phyloP scores from a whole-genome alignment of 257 asterid species.

The Cruciata laevipes region DNA sequence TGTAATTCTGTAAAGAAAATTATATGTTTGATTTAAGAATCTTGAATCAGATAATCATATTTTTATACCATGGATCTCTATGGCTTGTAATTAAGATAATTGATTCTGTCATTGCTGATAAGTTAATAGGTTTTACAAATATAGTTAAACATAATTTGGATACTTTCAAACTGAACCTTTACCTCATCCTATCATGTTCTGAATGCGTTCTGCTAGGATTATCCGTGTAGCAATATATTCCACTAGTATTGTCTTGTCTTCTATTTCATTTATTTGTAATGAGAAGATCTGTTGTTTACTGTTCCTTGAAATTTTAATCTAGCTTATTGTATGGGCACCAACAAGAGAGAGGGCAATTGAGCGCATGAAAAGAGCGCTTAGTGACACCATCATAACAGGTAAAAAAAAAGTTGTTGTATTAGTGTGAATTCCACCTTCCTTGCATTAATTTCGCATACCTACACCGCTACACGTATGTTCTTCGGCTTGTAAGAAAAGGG shows the following conservation, averaged over 20 bases:
- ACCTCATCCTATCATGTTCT: background rate
- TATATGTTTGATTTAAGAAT: background rate
- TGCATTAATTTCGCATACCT: background rate
- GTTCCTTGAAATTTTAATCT: constrained; percentile 12
- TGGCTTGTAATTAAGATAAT: background rate
- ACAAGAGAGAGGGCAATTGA: constrained; percentile 89
- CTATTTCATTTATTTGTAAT: constrained; percentile 6
- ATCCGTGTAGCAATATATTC: background rate
- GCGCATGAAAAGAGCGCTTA: constrained; percentile 98
- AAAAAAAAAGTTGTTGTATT: constrained; percentile 3
- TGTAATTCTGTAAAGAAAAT: background rate
- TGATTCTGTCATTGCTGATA: background rate
- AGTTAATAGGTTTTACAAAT: background rate
- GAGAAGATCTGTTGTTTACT: background rate
- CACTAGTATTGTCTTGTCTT: constrained; percentile 8
- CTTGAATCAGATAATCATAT: background rate
- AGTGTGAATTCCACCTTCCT: background rate
- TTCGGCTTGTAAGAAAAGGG: background rate
- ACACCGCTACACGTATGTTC: background rate
- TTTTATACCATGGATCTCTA: background rate
- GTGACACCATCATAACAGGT: constrained; percentile 90
- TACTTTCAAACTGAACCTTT: background rate
- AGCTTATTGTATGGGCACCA: constrained; percentile 99
- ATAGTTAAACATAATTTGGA: background rate
- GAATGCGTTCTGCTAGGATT: background rate